Evolutionary conservation across 129 eudicot genomes (phyloP).

Genomic region (Apium graveolens): DNA sequence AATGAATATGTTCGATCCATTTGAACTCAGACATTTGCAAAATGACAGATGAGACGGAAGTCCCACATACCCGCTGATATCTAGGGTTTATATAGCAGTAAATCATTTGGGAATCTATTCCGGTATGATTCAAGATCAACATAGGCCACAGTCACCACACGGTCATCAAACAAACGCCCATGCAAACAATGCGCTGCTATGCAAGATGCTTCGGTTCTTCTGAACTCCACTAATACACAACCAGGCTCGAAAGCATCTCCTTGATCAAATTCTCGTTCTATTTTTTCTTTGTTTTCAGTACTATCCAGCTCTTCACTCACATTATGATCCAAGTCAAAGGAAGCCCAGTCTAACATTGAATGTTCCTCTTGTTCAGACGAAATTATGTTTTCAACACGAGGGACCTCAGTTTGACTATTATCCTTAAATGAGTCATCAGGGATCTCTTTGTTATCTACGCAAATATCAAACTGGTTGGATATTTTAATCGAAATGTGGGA

Average conservation of each 20-base stretch:
- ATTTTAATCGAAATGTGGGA: conserved; percentile 5
- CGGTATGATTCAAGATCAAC: conserved; percentile 43
- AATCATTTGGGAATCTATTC: conserved; percentile 37
- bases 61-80: background rate
- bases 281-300: conserved; percentile 13
- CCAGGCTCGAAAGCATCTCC: conserved; percentile 50
- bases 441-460: conserved; percentile 15
- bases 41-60: background rate
- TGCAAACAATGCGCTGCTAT: conserved; percentile 93
- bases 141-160: conserved; percentile 56
- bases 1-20: background rate
- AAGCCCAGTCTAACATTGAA: background rate
- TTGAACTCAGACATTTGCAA: background rate
- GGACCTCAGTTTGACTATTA: conserved; percentile 1
- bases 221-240: conserved; percentile 74
- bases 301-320: conserved; percentile 1
- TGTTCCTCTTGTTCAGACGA: conserved; percentile 13
- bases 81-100: background rate
- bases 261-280: conserved; percentile 4
- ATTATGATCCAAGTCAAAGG: conserved; percentile 9
- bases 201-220: conserved; percentile 70
- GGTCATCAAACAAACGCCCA: conserved; percentile 74
- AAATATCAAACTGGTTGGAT: conserved; percentile 6
- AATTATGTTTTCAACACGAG: conserved; percentile 17
- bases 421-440: conserved; percentile 14